Conservation (phyloP, 768 basidiomycete genomes). For the Brasilioporus rufonigricans region DNA sequence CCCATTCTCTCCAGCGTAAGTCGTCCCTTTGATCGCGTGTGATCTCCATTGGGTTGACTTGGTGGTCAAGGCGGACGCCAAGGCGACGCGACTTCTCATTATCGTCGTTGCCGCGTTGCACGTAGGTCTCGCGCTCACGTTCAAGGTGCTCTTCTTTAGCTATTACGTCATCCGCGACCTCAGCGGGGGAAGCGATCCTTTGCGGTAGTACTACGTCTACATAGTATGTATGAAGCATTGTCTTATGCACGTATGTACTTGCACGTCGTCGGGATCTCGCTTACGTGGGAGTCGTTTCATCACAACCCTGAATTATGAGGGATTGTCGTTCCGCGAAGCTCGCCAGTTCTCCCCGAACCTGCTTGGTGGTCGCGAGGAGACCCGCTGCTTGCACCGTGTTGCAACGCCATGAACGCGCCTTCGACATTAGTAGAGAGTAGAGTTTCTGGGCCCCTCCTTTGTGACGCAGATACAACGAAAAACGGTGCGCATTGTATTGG, state of each 20-base stretch:
- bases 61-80: constrained; percentile 70
- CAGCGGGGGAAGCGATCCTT: constrained; percentile 24
- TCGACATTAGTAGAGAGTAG: not conserved
- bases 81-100: constrained; percentile 80
- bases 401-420: constrained; percentile 7
- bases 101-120: constrained; percentile 75
- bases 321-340: not conserved
- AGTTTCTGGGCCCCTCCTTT: too few relatives aligned
- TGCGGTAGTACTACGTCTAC: constrained; percentile 16
- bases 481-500: constrained; percentile 14
- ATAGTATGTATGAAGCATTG: not conserved
- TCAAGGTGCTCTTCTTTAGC: constrained; percentile 72
- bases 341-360: too few relatives aligned
- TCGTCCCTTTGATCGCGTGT: constrained; percentile 10
- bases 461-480: not conserved
- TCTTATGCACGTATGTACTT: not conserved
- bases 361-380: too few relatives aligned
- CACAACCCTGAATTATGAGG: not conserved
- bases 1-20: constrained; percentile 83
- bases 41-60: not conserved
- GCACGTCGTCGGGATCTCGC: not conserved
- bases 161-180: constrained; percentile 48
- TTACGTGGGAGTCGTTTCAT: not conserved
- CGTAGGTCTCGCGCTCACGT: constrained; percentile 73
- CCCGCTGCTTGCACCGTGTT: too few relatives aligned